Evolutionary conservation across 2,329 filamentous ascomycete genomes (phyloP).

Genomic region (Calonectria crousiana): DNA sequence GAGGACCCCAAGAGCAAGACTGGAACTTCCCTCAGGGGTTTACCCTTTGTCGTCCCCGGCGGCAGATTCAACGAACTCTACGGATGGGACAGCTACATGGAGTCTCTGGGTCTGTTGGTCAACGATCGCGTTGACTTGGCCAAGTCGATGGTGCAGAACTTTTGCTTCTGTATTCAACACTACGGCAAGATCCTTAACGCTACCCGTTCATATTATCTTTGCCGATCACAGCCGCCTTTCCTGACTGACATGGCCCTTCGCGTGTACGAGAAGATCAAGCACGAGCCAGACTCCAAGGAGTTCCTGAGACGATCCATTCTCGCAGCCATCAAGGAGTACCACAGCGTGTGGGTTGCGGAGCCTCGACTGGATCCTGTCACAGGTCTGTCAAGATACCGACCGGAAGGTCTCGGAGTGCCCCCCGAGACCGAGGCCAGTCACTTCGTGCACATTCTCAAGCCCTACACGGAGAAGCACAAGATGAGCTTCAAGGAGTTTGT

Average conservation of each 20-base stretch:
- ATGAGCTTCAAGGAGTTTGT: slow-evolving; percentile 90
- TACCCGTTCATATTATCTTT: slow-evolving; percentile 95
- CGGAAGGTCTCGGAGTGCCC: slow-evolving; percentile 86
- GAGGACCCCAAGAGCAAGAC: slow-evolving; percentile 69
- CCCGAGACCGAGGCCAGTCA: slow-evolving; percentile 92
- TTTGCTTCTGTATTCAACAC: slow-evolving; percentile 98
- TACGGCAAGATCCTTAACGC: slow-evolving; percentile 99
- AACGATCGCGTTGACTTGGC: slow-evolving; percentile 88
- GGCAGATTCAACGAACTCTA: slow-evolving; percentile 99
- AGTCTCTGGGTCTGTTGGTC: slow-evolving; percentile 87
- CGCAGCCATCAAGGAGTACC: slow-evolving; percentile 97
- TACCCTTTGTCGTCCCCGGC: slow-evolving; percentile 97
- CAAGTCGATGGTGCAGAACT: slow-evolving; percentile 95
- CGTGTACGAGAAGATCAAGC: slow-evolving; percentile 93
- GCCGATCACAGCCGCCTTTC: slow-evolving; percentile 94
- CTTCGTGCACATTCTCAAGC: slow-evolving; percentile 85
- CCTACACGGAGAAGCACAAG: slow-evolving; percentile 85
- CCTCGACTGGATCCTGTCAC: slow-evolving; percentile 83
- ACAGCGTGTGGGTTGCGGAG: slow-evolving; percentile 85
- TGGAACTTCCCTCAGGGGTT: slow-evolving; percentile 78
- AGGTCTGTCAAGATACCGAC: slow-evolving; percentile 86
- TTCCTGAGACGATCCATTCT: slow-evolving; percentile 85
- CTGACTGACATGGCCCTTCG: slow-evolving; percentile 96
- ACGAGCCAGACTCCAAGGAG: slow-evolving; percentile 82
- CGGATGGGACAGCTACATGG: slow-evolving; percentile 99